phyloP scores from a whole-genome alignment of 768 basidiomycete species.

The Suillus weaverae region DNA sequence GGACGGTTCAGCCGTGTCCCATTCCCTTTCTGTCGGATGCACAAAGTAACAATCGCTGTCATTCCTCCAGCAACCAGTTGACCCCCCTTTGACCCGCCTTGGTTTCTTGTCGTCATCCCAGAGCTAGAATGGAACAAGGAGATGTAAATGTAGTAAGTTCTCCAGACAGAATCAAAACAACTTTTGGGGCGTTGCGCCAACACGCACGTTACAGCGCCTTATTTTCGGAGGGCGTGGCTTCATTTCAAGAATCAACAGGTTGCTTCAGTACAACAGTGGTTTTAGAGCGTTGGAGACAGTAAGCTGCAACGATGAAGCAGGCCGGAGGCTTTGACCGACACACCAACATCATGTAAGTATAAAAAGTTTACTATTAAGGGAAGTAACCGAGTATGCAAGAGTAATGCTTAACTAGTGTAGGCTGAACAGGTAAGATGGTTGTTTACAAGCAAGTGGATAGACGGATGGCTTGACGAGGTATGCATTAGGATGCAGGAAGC shows the following conservation, averaged over 20 bases:
- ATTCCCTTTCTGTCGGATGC: conserved; percentile 34
- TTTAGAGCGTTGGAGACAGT: background rate
- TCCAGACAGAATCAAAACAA: background rate
- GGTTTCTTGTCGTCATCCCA: conserved; percentile 30
- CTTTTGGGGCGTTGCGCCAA: background rate
- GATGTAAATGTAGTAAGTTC: background rate
- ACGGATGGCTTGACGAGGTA: background rate
- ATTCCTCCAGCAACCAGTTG: conserved; percentile 22
- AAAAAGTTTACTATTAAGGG: conserved; percentile 1
- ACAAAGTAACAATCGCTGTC: conserved; percentile 28
- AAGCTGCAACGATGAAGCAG: background rate
- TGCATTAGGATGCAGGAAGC: background rate
- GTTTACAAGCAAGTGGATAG: background rate
- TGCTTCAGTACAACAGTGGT: background rate
- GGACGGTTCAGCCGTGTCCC: conserved; percentile 31
- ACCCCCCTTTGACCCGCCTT: conserved; percentile 21
- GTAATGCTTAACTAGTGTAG: background rate
- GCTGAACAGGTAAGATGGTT: background rate
- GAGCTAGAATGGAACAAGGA: conserved; percentile 15
- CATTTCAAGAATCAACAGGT: background rate
- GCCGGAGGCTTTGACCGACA: background rate
- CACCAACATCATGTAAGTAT: background rate
- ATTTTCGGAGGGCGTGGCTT: conserved; percentile 14
- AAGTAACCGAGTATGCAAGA: background rate
- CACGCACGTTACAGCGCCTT: conserved; percentile 33